Evolutionary conservation across 202 grass and related monocot species (phyloP).

Genomic region (Hordeum pubiflorum): DNA sequence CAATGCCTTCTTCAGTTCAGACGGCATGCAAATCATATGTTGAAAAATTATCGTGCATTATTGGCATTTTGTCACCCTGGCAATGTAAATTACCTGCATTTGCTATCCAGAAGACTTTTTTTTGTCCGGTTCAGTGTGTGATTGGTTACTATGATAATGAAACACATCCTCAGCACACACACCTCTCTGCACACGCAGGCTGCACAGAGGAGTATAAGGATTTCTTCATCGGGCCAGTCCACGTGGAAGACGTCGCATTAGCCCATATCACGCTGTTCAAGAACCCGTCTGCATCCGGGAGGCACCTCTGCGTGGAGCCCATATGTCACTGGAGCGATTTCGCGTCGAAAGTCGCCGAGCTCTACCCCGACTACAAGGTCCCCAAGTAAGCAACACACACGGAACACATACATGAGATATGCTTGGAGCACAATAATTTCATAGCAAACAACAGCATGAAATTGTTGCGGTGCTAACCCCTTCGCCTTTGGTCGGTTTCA

Average conservation of each 20-base stretch:
- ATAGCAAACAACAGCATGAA: background rate
- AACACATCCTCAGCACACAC: background rate
- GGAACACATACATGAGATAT: background rate
- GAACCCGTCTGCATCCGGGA: constrained; percentile 59
- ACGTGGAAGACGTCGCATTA: constrained; percentile 72
- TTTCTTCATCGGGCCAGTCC: constrained; percentile 67
- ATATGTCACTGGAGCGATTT: constrained; percentile 78
- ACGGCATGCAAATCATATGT: background rate
- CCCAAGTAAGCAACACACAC: constrained; percentile 37
- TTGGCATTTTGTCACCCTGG: background rate
- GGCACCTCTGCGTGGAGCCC: constrained; percentile 68
- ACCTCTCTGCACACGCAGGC: constrained; percentile 34
- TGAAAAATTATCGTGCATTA: background rate
- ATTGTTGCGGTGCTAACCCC: background rate
- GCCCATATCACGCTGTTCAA: constrained; percentile 68
- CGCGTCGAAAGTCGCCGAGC: constrained; percentile 53
- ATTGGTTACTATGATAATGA: background rate
- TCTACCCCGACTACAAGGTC: constrained; percentile 64
- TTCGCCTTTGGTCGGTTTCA: background rate
- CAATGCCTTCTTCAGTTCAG: background rate
- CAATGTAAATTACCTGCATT: background rate
- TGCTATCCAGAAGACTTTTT: background rate
- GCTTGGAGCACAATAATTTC: background rate
- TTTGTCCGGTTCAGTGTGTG: background rate
- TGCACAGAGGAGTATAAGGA: constrained; percentile 55